Percentiles rank a stretch among this genome's conserved stretches.
These are phyloP conservation scores for Collybiopsis confluens DNA, from an alignment of 768 basidiomycete species.

Conservation along the genomic window DNA sequence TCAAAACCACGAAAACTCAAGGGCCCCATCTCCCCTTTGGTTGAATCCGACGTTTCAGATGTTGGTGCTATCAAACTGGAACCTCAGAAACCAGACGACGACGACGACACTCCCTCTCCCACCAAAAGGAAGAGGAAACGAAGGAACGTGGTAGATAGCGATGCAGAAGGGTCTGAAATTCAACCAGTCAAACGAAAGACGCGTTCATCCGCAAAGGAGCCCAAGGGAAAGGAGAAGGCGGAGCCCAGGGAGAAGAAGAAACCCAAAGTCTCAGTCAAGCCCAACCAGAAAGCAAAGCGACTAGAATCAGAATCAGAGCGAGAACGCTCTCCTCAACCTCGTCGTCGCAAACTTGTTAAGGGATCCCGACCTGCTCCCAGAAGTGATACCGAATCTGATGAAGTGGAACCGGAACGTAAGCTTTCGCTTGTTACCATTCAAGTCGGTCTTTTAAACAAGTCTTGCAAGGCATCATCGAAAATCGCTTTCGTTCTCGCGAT, in stretches of 20 bases:
- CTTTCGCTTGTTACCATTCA: not conserved
- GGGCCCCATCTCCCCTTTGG: too few relatives aligned
- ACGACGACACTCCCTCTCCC: not conserved
- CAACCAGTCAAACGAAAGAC: not conserved
- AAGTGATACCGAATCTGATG: slow-evolving; percentile 36
- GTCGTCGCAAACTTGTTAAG: slow-evolving; percentile 37
- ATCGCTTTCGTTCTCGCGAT: slow-evolving; percentile 56
- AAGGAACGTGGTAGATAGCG: slow-evolving; percentile 19
- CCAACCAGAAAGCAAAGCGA: not conserved
- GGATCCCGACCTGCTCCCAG: slow-evolving; percentile 39
- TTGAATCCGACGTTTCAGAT: slow-evolving; percentile 39
- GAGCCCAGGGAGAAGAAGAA: not conserved
- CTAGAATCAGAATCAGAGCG: slow-evolving; percentile 17
- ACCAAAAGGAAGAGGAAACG: slow-evolving; percentile 19
- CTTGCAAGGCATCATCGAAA: slow-evolving; percentile 55
- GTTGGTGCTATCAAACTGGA: slow-evolving; percentile 51
- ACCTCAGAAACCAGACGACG: slow-evolving; percentile 19
- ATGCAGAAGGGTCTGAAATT: slow-evolving; percentile 15
- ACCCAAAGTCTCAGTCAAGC: not conserved
- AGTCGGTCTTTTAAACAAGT: not conserved
- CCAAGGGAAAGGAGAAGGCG: not conserved
- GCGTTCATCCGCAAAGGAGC: slow-evolving; percentile 6
- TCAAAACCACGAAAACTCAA: too few relatives aligned
- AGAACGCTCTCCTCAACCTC: slow-evolving; percentile 30
- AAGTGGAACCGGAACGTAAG: slow-evolving; percentile 55